Base-by-base conservation (phyloP, 768 basidiomycete genomes). In the Aureoboletus auriporus region DNA sequence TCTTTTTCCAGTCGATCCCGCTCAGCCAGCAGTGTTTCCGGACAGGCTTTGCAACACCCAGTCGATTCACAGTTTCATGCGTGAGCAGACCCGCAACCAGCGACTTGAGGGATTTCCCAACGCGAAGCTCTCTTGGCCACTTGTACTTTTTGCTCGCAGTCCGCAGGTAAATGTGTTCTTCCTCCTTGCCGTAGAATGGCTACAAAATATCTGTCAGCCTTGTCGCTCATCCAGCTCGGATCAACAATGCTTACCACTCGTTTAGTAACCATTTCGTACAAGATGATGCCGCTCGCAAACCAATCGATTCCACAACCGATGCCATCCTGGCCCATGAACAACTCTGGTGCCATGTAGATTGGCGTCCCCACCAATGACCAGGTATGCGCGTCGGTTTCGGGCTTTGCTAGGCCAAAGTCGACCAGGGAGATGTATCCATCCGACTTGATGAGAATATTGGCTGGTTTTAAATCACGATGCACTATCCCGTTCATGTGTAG, bases 381-480 rank as follows among this genome's bases (percentile, higher is more conserved):
- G 47, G 42, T 31, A 38, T 60, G 42, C 0, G 64, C 51, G 6
- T 50, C 30, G 4, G 47, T 48, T 14, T 65, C 55, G 3, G 38
- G 34, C 30, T 60, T 53, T 1, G 75, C 67, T 20, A 64, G 50
- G 4, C 79, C 80, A 53, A 84, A 79, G 55, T 83, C 81, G 8
- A 71, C 71, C 1, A 84, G 50, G 47, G 66, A 60, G 26, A 82
- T 66, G 54, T 83, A 83, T 23, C 81, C 82, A 56, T 80, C 78
- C 2, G 69, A 55, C 37, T 76, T 78, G 49, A 84, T 46, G 43
- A 83, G 70, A 41, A 84, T 71, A 42, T 82, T 83, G 16, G 73
- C 74, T 2, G 81, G 79, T 56, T 83, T 82, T 16, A 84, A 46
- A 56, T 83, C 80, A 16, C 78, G 71, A 49, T 82, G 79, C 7